Evolutionary conservation across 805 yeast genomes (phyloP), one percentile per base, ranked within the genome.

Genomic region (Yarrowia porcina): DNA sequence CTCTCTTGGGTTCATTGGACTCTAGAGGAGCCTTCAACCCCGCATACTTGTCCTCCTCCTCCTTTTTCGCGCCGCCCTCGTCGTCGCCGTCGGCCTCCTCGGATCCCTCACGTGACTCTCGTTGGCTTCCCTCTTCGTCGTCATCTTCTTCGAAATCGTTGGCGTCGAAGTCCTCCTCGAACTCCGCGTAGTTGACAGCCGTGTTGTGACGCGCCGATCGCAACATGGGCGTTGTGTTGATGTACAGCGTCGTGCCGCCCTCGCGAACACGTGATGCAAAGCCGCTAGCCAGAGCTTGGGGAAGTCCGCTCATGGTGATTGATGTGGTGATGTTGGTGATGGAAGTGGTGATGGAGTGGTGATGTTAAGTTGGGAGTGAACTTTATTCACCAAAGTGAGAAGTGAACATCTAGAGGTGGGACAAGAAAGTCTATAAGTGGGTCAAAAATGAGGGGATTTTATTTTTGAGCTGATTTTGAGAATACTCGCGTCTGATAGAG

Each of bases 261-360:
- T 87, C 85, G 66, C 89, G 83, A 41, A 90, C 79, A 66, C 97
- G 78, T 61, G 88, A 83, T 39, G 84, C 80, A 67, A 89, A 82
- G 30, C 92, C 87, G 0, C 96, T 86, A 20, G 90, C 79, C 63
- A 88, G 78, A 0, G 93, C 96, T 77, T 91, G 97, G 1, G 96
- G 61, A 3, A 56, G 49, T 28, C 39, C 61, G 6, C 17, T 4
- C 49, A 56, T 56, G 33, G 28, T 54, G 61, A 10, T 17, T 2
- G 11, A n/a, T n/a, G n/a, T n/a, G n/a, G n/a, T n/a, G n/a, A n/a
- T n/a, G n/a, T n/a, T n/a, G n/a, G n/a, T n/a, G n/a, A n/a, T n/a
- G n/a, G n/a, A n/a, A n/a, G n/a, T n/a, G n/a, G n/a, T 15, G 25
- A 25, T 8, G 21, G 47, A 25, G 28, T 45, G 52, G 52, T 45